Evolutionary conservation across 768 basidiomycete species (phyloP).

Genomic region (Naganishia randhawae): DNA sequence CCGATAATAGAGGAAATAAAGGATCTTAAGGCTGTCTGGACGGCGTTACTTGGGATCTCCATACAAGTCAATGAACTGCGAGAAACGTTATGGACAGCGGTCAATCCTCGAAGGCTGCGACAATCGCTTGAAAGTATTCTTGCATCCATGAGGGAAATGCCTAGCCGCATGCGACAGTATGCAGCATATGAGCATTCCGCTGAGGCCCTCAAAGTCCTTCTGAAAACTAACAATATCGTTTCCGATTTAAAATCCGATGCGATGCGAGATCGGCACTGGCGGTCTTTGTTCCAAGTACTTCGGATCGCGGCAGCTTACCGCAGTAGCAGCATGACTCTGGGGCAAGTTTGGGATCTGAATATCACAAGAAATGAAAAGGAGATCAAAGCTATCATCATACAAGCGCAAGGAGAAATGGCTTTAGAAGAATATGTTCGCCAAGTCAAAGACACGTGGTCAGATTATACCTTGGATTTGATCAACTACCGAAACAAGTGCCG

Average conservation of each 20-base stretch:
- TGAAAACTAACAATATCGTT: slow-evolving; percentile 86
- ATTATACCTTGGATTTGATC: slow-evolving; percentile 88
- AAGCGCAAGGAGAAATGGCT: slow-evolving; percentile 94
- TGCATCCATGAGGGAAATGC: slow-evolving; percentile 96
- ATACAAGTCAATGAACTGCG: slow-evolving; percentile 81
- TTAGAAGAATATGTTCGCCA: slow-evolving; percentile 92
- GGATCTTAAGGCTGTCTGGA: slow-evolving; percentile 98
- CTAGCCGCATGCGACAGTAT: slow-evolving; percentile 96
- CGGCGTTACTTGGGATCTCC: slow-evolving; percentile 95
- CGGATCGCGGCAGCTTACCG: slow-evolving; percentile 70
- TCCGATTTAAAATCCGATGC: slow-evolving; percentile 95
- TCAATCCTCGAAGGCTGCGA: slow-evolving; percentile 89
- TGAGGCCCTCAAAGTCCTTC: slow-evolving; percentile 73
- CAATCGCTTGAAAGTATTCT: slow-evolving; percentile 89
- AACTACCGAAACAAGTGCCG: slow-evolving; percentile 99
- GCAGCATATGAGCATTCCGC: slow-evolving; percentile 98
- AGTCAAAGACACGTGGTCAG: slow-evolving; percentile 96
- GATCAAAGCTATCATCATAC: slow-evolving; percentile 92
- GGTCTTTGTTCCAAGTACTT: slow-evolving; percentile 87
- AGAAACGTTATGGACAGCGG: slow-evolving; percentile 83
- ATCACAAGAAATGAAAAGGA: slow-evolving; percentile 83
- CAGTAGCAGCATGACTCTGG: slow-evolving; percentile 84
- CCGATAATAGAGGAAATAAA: slow-evolving; percentile 92
- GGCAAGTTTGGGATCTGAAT: slow-evolving; percentile 94
- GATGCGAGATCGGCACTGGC: slow-evolving; percentile 96